phyloP scores from a whole-genome alignment of 441 rosid genomes.

The Pelargonium fulgidum region DNA sequence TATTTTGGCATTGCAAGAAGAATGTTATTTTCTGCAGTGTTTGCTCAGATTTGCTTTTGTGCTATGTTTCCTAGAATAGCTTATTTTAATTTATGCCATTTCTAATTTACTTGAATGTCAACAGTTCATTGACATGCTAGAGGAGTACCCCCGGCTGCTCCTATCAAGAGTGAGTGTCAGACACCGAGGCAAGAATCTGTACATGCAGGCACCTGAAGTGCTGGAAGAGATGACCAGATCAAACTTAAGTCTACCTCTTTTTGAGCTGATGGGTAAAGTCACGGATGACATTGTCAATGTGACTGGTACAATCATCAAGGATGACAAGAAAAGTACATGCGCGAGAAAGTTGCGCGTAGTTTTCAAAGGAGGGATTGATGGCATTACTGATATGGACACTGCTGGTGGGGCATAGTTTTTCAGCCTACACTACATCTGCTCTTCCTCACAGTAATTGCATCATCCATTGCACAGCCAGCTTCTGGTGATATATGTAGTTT shows the following conservation, averaged over 20 bases:
- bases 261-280: conserved; percentile 69
- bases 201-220: conserved; percentile 94
- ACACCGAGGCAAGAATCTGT: conserved; percentile 50
- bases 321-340: conserved; percentile 53
- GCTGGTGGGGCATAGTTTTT: conserved; percentile 59
- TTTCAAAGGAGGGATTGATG: conserved; percentile 58
- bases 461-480: no score
- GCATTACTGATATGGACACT: conserved; percentile 65
- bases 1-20: background rate
- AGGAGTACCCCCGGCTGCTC: conserved; percentile 64
- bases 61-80: no score
- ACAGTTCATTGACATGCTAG: conserved; percentile 73
- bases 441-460: no score
- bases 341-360: conserved; percentile 51
- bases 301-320: conserved; percentile 45
- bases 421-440: no score
- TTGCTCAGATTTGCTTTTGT: no score
- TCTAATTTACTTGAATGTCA: conserved; percentile 7
- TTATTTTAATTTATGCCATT: background rate
- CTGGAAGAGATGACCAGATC: conserved; percentile 82
- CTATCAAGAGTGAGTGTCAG: conserved; percentile 67
- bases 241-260: conserved; percentile 51
- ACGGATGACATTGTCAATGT: conserved; percentile 55
- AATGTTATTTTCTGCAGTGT: background rate
- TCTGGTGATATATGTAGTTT: no score